Evolutionary conservation across 2,329 filamentous ascomycete genomes (phyloP), one percentile per base, ranked within the genome.

Genomic region (Chaetomiaceae sp.): DNA sequence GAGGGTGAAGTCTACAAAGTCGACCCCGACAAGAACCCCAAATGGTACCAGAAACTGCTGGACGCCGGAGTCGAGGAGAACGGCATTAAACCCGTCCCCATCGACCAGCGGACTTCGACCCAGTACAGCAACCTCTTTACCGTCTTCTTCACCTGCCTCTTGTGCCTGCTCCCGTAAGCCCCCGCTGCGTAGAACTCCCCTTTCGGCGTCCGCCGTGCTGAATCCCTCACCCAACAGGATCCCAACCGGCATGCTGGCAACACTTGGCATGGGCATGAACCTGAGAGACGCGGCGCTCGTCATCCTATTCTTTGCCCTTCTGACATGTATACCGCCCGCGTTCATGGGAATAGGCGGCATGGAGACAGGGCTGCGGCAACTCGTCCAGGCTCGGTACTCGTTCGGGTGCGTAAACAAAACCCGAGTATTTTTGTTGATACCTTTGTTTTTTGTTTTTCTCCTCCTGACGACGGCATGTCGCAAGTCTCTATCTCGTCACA

Each of bases 311-410:
- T 84, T 84, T 64, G 73, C 71, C 11, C 60, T 81, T 20, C 56
- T 81, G 14, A 78, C 75, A n/a, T 75, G 73, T 8, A 65, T 78
- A 5, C 77, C 79, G 0, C 75, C 79, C 2, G 79, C 79, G 0
- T 80, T 78, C 58, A 71, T 84, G 60, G 76, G 75, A 4, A 76
- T 78, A 1, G 73, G 75, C 10, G 79, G 79, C 0, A 76, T 78
- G 14, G 72, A 74, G 53, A 84, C 79, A 2, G 81, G 80, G 13
- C 72, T 84, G 69, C 71, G 81, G 16, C 80, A 84, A 63, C 75
- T 82, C 62, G 74, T 84, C 5, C 79, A 82, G 59, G 79, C 81
- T n/a, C 72, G 81, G 27, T 84, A 81, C 65, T 76, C 76, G 0
- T 84, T 81, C 61, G 79, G 79, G 71, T 78, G 63, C 58, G 46